Evolutionary conservation across 2,329 filamentous ascomycete species (phyloP).

Genomic region (Colletotrichum tabaci): DNA sequence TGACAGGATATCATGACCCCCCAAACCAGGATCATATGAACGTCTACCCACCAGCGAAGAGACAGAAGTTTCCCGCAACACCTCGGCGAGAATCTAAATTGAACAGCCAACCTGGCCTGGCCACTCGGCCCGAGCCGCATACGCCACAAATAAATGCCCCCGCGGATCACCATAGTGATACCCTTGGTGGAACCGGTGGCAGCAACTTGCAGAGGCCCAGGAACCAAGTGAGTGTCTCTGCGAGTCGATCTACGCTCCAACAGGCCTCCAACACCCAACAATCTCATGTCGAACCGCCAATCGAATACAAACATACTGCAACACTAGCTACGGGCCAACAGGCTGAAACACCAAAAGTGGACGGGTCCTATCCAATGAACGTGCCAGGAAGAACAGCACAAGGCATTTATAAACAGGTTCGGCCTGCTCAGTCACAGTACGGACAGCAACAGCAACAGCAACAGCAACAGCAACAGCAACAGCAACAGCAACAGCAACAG

Average conservation of each 20-base stretch:
- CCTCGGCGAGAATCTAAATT: background rate
- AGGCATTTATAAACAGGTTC: constrained; percentile 16
- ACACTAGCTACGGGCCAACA: background rate
- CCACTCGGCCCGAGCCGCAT: background rate
- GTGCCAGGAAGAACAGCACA: constrained; percentile 11
- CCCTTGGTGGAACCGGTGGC: background rate
- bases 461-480: constrained; percentile 45
- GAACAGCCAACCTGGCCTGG: constrained; percentile 3
- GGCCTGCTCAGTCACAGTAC: constrained; percentile 24
- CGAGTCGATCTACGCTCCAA: constrained; percentile 1
- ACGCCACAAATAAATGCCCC: background rate
- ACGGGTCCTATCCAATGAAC: constrained; percentile 5
- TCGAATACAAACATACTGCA: background rate
- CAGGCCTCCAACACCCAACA: constrained; percentile 3
- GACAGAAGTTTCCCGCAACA: constrained; percentile 1
- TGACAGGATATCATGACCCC: background rate
- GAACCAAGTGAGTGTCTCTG: constrained; percentile 1
- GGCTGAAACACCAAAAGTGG: background rate
- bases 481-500: background rate
- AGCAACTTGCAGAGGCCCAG: constrained; percentile 3
- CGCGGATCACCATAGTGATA: background rate
- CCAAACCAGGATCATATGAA: background rate
- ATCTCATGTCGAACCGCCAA: background rate
- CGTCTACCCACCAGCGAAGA: constrained; percentile 12
- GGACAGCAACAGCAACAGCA: constrained; percentile 45